phyloP scores from a whole-genome alignment of 345 rosid genomes.

The Laguncularia racemosa region DNA sequence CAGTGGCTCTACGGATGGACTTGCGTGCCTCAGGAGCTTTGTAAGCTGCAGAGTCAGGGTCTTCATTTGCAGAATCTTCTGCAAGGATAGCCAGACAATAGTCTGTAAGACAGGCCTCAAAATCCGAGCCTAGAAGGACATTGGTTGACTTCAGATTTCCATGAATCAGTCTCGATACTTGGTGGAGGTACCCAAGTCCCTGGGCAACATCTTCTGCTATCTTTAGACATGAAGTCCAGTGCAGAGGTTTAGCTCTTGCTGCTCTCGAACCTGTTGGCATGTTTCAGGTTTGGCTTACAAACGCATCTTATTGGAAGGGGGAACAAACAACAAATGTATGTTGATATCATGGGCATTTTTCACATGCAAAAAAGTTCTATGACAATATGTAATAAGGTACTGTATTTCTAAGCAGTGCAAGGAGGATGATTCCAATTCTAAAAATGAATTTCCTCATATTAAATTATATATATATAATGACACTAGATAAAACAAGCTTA shows the following conservation, averaged over 20 bases:
- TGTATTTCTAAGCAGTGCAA: too few species aligned
- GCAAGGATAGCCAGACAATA: constrained; percentile 67
- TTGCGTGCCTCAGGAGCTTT: constrained; percentile 82
- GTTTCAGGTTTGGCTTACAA: not conserved
- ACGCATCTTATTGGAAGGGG: not conserved
- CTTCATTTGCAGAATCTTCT: constrained; percentile 46
- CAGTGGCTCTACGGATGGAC: constrained; percentile 41
- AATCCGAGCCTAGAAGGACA: constrained; percentile 81
- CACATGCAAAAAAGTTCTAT: too few species aligned
- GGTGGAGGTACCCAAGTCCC: constrained; percentile 87
- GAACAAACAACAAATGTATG: too few species aligned
- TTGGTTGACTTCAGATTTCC: constrained; percentile 87
- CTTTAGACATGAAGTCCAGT: constrained; percentile 95
- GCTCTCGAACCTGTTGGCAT: constrained; percentile 70
- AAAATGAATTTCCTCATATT: too few species aligned
- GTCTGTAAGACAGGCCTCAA: constrained; percentile 90
- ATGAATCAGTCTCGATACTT: constrained; percentile 66
- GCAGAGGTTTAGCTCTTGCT: constrained; percentile 77
- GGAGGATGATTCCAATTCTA: too few species aligned
- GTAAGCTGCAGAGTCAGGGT: constrained; percentile 55
- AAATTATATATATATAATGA: too few species aligned
- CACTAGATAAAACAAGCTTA: too few species aligned
- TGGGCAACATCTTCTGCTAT: constrained; percentile 96
- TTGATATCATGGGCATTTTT: too few species aligned
- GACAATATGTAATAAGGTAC: too few species aligned